Conservation (phyloP, 139 green algal species). For the Chara braunii region DNA sequence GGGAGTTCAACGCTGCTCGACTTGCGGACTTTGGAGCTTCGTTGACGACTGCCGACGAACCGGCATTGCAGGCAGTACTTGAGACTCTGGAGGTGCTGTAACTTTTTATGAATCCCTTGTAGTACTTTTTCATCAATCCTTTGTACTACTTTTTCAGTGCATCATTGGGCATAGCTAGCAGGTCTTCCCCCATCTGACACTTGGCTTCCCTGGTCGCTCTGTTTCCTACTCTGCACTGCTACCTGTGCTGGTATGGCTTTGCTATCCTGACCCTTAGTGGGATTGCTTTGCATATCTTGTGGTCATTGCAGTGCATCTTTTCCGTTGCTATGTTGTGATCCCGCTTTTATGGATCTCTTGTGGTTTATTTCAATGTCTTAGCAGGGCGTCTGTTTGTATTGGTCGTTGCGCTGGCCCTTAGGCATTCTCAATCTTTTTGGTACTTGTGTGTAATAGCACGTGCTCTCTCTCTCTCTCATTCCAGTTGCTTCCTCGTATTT, state of each 20-base stretch:
- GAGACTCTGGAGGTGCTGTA: conserved; percentile 68
- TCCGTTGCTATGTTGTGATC: not conserved
- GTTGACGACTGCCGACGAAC: conserved; percentile 73
- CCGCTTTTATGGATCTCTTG: not conserved
- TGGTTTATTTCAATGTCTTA: no score
- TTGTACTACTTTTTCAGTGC: no score
- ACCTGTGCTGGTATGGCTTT: no score
- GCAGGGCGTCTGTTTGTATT: no score
- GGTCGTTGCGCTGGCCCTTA: not conserved
- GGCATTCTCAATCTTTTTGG: conserved; percentile 4
- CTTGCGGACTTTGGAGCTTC: conserved; percentile 83
- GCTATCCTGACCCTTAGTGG: no score
- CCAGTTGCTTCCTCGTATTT: not conserved
- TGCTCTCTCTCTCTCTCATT: not conserved
- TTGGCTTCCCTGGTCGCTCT: no score
- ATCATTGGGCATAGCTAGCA: no score
- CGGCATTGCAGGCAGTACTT: conserved; percentile 73
- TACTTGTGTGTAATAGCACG: not conserved
- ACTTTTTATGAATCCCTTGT: no score
- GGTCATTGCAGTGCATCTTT: not conserved
- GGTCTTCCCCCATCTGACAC: no score
- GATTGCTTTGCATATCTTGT: conserved; percentile 6
- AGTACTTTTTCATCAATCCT: no score
- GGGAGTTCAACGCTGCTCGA: conserved; percentile 61
- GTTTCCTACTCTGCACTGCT: no score